Evolutionary conservation across 2,329 filamentous ascomycete genomes (phyloP), one percentile per base, ranked within the genome.

Genomic region (Pseudocercospora fuligena): DNA sequence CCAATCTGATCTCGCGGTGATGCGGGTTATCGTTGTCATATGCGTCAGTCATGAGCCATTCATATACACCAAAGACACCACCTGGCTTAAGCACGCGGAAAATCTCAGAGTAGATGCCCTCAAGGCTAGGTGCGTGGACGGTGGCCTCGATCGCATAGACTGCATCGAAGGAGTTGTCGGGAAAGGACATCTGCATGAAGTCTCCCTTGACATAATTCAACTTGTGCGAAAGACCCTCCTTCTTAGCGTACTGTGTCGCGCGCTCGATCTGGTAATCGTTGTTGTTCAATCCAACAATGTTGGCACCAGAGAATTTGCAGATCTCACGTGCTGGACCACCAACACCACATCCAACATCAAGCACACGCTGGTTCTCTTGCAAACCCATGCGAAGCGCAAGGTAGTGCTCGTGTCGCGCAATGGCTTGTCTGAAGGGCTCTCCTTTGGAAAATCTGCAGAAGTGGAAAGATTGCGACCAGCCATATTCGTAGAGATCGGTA

Each of bases 181-280:
- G 90, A 84, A 98, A 98, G 23, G 89, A 89, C 92, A 98, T 97
- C 89, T 97, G 93, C 94, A 98, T 98, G 80, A 99, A 99, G 78
- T 98, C 94, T 61, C 94, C 94, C 87, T 98, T 97, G 77, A 93
- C 90, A 75, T 93, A 98, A 70, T 86, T 86, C 72, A 97, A 83
- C 83, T 97, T 93, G 76, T 92, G 81, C 1, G 90, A 86, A 61
- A 98, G 84, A 60, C 90, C 90, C 82, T 97, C 92, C 81, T 93
- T 92, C 69, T 86, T 82, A 2, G 94, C 93, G 78, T 97, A 97
- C 63, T 86, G 85, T 14, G 89, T 93, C n/a, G 94, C 94, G 72
- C 95, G 92, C 79, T 97, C 88, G 72, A 98, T 97, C 84, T 98
- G 95, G 85, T 99, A 99, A 83, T 97, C 93, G 82, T 98, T 98